Evolutionary conservation across 345 rosid species (phyloP), one percentile per base, ranked within the genome.

Genomic region (Gossypium thurberi): DNA sequence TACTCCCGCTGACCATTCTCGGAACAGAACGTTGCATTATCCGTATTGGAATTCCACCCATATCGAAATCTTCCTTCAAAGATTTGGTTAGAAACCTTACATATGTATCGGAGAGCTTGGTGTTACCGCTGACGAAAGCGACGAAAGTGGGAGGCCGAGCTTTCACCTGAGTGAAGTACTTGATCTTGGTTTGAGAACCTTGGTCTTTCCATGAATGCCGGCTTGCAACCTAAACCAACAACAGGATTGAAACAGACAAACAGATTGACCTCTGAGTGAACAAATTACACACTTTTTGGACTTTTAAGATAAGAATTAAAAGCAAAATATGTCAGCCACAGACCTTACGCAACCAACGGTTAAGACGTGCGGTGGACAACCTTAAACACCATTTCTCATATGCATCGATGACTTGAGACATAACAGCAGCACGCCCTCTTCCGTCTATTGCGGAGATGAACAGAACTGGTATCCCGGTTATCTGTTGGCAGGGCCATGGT

Each of bases 131-230:
- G 75, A 89, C 53, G 71, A 95, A 95, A 75, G 98, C 94, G 0
- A 95, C 91, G 76, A 95, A 95, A 70, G 99, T 95, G 0, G 98
- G 98, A 13, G 99, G 99, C 43, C 99, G 83, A 26, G 98, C 99
- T 90, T 95, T 95, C 82, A 95, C 99, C 73, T 95, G 99, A 33
- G 99, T 90, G 81, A 95, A 88, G 77, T 92, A 95, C 81, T 95
- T 95, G 67, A 95, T 87, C 88, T 89, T 95, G 23, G 97, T 93
- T 72, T 91, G 92, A 6, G 96, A 84, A 26, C 97, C 90, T 51
- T 84, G 86, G 75, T 89, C 98, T 86, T 85, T 95, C 99, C 99
- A 95, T 1, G 99, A 95, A 79, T 92, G 99, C 70, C 98, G 81
- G 81, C 99, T 91, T 96, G 88, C 85, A 23, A 94, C 92, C 98